These are phyloP conservation scores for Fusarium nodosum DNA, from an alignment of 2,329 filamentous ascomycete genomes.

Conservation along the genomic window DNA sequence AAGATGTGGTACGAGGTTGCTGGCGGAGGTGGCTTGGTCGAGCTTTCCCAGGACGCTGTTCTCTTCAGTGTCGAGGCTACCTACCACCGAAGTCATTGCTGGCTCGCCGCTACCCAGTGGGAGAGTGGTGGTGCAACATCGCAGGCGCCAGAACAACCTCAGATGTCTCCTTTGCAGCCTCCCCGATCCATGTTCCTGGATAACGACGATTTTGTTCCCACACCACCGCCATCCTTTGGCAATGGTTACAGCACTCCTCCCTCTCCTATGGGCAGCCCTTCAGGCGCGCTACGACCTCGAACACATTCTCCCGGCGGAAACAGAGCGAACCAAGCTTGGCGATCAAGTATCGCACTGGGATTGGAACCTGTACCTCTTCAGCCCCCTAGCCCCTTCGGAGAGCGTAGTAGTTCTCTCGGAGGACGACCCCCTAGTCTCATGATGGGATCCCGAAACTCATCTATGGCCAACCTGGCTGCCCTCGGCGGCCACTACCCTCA, in stretches of 20 bases:
- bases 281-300: slow-evolving; percentile 54
- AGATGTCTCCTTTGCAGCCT: slow-evolving; percentile 57
- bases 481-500: slow-evolving; percentile 38
- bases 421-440: slow-evolving; percentile 53
- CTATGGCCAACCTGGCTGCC: slow-evolving; percentile 54
- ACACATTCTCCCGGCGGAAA: slow-evolving; percentile 57
- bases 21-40: slow-evolving; percentile 70
- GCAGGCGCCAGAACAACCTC: slow-evolving; percentile 49
- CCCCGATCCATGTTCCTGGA: slow-evolving; percentile 55
- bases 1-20: slow-evolving; percentile 83
- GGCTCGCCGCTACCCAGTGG: slow-evolving; percentile 67
- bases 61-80: slow-evolving; percentile 73
- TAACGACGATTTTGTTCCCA: slow-evolving; percentile 47
- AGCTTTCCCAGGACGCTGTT: slow-evolving; percentile 71
- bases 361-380: slow-evolving; percentile 60
- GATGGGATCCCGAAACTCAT: slow-evolving; percentile 53
- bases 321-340: slow-evolving; percentile 54
- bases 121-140: slow-evolving; percentile 51
- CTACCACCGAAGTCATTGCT: slow-evolving; percentile 70
- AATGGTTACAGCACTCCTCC: slow-evolving; percentile 47
- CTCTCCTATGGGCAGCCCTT: slow-evolving; percentile 51
- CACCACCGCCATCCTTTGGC: slow-evolving; percentile 44
- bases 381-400: slow-evolving; percentile 53
- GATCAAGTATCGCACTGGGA: slow-evolving; percentile 61
- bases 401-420: slow-evolving; percentile 56